Percentiles rank a stretch among this genome's conserved stretches.
Conservation (phyloP, 495 filamentous ascomycete species). For the Echria macrotheca region DNA sequence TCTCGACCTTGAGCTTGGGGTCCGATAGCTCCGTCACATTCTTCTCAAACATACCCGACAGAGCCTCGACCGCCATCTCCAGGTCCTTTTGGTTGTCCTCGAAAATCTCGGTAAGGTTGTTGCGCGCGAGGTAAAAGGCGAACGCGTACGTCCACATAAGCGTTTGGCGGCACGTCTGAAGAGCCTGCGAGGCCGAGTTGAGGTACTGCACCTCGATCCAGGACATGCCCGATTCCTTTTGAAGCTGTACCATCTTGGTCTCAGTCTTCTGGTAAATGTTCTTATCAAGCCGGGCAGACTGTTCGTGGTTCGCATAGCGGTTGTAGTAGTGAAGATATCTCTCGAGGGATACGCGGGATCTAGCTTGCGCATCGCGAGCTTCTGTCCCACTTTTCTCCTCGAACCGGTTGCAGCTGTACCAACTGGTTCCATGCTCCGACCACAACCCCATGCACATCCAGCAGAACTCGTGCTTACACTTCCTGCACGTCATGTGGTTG, state of each 20-base stretch:
- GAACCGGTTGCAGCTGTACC: slow-evolving; percentile 98
- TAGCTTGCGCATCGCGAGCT: slow-evolving; percentile 83
- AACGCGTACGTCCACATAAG: slow-evolving; percentile 99
- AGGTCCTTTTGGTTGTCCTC: slow-evolving; percentile 98
- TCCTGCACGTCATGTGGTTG: slow-evolving; percentile 99
- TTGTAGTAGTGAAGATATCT: slow-evolving; percentile 98
- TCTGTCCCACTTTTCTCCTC: slow-evolving; percentile 92
- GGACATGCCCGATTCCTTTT: slow-evolving; percentile 87
- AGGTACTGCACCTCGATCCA: slow-evolving; percentile 99
- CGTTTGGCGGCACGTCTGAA: slow-evolving; percentile 94
- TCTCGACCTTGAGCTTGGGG: slow-evolving; percentile 77
- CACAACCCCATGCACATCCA: slow-evolving; percentile 99
- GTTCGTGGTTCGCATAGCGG: slow-evolving; percentile 96
- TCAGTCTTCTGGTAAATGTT: slow-evolving; percentile 94
- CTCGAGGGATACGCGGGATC: slow-evolving; percentile 81
- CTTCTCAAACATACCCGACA: slow-evolving; percentile 98
- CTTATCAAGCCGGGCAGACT: slow-evolving; percentile 94
- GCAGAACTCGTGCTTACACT: slow-evolving; percentile 98
- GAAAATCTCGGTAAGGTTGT: slow-evolving; percentile 95
- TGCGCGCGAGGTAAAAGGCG: slow-evolving; percentile 89
- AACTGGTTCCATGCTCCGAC: slow-evolving; percentile 98
- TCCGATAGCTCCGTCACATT: slow-evolving; percentile 74
- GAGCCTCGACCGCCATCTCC: slow-evolving; percentile 89
- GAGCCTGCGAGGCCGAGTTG: slow-evolving; percentile 82
- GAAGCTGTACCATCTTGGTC: slow-evolving; percentile 96